phyloP scores from a whole-genome alignment of 139 green algal species.

The Ulvella scutata region DNA sequence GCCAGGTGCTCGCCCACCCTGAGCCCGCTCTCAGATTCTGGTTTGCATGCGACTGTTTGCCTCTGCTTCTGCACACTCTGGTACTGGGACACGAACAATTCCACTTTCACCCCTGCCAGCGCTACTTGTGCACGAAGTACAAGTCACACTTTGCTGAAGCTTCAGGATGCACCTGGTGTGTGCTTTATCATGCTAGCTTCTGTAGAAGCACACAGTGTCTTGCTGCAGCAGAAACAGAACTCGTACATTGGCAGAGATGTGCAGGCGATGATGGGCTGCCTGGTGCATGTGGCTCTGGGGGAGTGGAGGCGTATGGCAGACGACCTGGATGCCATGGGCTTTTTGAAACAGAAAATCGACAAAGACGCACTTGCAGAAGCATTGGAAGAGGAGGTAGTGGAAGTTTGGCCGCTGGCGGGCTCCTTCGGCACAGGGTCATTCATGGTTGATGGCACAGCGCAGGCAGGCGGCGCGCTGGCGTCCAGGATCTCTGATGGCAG shows the following conservation, averaged over 20 bases:
- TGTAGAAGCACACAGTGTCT: too few relatives aligned
- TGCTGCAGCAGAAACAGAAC: too few relatives aligned
- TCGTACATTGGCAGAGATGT: too few relatives aligned
- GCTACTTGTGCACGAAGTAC: too few relatives aligned
- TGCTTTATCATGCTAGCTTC: too few relatives aligned
- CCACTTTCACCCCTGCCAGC: too few relatives aligned
- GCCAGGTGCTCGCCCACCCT: not conserved
- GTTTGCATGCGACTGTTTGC: too few relatives aligned
- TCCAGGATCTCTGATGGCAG: not conserved
- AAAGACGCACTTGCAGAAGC: constrained; percentile 9
- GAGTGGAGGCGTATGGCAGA: constrained; percentile 26
- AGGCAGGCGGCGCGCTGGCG: not conserved
- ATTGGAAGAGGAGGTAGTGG: constrained; percentile 5
- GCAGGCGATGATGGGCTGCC: constrained; percentile 32
- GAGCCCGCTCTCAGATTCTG: not conserved
- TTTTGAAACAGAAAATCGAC: constrained; percentile 33
- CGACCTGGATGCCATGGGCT: constrained; percentile 35
- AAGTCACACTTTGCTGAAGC: too few relatives aligned
- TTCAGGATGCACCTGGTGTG: too few relatives aligned
- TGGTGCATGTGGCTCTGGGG: constrained; percentile 33
- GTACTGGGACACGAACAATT: too few relatives aligned
- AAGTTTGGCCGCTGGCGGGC: not conserved
- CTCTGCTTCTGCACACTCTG: too few relatives aligned
- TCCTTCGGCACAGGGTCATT: not conserved
- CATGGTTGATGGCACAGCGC: not conserved